A percentile compares a stretch with the other conserved stretches of the same genome.
Conservation (phyloP, 768 basidiomycete species). For the Kwoniella botswanensis region DNA sequence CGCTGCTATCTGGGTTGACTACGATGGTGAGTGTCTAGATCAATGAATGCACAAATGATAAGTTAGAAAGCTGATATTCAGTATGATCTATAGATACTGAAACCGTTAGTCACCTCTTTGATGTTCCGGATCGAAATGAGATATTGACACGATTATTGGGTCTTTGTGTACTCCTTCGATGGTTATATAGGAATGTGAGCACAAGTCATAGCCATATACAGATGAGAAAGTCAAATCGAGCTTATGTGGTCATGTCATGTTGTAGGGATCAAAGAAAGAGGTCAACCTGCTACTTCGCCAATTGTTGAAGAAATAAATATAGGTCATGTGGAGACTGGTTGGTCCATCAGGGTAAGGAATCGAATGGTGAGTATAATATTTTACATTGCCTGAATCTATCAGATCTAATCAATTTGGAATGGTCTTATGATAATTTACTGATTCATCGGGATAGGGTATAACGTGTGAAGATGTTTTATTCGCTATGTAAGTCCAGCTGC, state of each 20-base stretch:
- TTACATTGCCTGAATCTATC: not conserved
- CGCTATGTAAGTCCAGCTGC: constrained; percentile 44
- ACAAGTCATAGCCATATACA: not conserved
- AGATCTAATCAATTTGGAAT: not conserved
- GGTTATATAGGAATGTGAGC: constrained; percentile 47
- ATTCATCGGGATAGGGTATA: constrained; percentile 38
- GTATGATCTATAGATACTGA: constrained; percentile 40
- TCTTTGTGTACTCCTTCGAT: not conserved
- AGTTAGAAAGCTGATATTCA: not conserved
- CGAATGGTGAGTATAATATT: constrained; percentile 47
- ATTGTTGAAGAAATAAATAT: constrained; percentile 57
- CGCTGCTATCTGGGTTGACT: constrained; percentile 58
- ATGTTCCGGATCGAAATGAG: too few species aligned
- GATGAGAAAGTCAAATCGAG: not conserved
- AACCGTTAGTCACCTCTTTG: constrained; percentile 37
- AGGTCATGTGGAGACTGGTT: constrained; percentile 56
- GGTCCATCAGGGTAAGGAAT: constrained; percentile 56
- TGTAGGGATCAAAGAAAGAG: constrained; percentile 58
- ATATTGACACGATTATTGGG: too few species aligned
- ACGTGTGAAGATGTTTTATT: constrained; percentile 58
- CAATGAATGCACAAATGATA: too few species aligned
- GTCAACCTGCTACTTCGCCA: constrained; percentile 57
- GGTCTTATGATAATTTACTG: not conserved
- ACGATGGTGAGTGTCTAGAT: constrained; percentile 38
- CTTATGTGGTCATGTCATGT: not conserved